A percentile compares a stretch with the other conserved stretches of the same genome.
Conservation (phyloP, 768 basidiomycete genomes). For the Serpula lacrymans region DNA sequence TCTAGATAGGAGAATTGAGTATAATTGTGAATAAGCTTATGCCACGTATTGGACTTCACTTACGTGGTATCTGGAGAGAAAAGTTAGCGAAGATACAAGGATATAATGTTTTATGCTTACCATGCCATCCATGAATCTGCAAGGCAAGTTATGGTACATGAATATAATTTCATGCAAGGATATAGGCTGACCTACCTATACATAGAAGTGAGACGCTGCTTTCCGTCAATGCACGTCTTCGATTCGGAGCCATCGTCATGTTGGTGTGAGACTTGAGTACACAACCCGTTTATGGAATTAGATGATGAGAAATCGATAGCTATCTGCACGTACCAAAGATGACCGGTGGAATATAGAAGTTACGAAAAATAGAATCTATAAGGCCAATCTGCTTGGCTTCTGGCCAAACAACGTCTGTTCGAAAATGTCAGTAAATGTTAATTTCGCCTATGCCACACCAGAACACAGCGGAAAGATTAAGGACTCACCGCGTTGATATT, state of each 20-base stretch:
- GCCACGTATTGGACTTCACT: no score
- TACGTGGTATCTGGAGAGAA: slow-evolving; percentile 54
- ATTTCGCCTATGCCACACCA: not conserved
- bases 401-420: slow-evolving; percentile 73
- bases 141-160: no score
- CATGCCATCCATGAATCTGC: slow-evolving; percentile 66
- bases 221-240: slow-evolving; percentile 75
- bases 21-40: no score
- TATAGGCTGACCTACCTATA: slow-evolving; percentile 43
- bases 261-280: slow-evolving; percentile 49
- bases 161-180: slow-evolving; percentile 1
- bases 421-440: not conserved
- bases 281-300: slow-evolving; percentile 11
- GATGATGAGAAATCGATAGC: no score
- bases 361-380: slow-evolving; percentile 75
- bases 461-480: not conserved
- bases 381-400: slow-evolving; percentile 71
- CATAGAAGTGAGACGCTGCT: slow-evolving; percentile 77
- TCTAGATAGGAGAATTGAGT: slow-evolving; percentile 25
- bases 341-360: slow-evolving; percentile 77
- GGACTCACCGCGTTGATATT: slow-evolving; percentile 70
- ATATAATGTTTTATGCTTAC: slow-evolving; percentile 49
- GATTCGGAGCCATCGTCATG: slow-evolving; percentile 62
- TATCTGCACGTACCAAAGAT: slow-evolving; percentile 56
- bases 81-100: slow-evolving; percentile 1